Base-by-base conservation (phyloP, 2,329 filamentous ascomycete genomes). In the Ceratocystis huliohia region DNA sequence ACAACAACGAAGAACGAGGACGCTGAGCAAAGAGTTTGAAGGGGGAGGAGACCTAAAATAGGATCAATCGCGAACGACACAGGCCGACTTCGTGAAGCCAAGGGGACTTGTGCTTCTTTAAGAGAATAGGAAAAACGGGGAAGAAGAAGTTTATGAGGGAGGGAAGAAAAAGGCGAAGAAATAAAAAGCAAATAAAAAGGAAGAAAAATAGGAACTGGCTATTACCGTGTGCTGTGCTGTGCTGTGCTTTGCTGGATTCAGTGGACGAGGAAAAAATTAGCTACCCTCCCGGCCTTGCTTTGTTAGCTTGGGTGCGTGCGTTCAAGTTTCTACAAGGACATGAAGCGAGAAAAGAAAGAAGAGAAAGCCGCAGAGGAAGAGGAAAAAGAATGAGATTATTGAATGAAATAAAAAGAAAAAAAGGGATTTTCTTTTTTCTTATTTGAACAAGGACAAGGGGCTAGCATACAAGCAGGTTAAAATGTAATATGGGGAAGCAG, bases 51-150 rank as follows among this genome's bases (percentile, higher is more conserved):
- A 44, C 66, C 59, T 65, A 63, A 59, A 59, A 61, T 33, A 68
- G 66, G 66, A 68, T 67, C 66, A 37, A 67, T 67, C 57, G 64
- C 63, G 63, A 65, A 63, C 63, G 50, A 61, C 13, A 45, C 56
- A 67, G 53, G 61, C 63, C 44, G 33, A 59, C 48, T 25, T 65
- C 53, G 46, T 61, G 56, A 53, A 48, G 48, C 64, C 66, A 66
- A 64, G 63, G 63, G 66, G 66, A 56, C 46, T 37, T 45, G 57
- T 30, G 57, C 61, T 68, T 64, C 64, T 68, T 68, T 66, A 66
- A 1, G 10, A 64, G 46, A 48, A 13, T 41, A 56, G 17, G 13
- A 53, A 28, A 50, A 64, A 48, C 30, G 61, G n/a, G 33, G 37
- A 15, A 48, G 17, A 53, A 10, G 25, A 53, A 45, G 37, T 10